These are phyloP conservation scores for Diaporthe sp. DNA, from an alignment of 2,329 filamentous ascomycete species.

Conservation along the genomic window DNA sequence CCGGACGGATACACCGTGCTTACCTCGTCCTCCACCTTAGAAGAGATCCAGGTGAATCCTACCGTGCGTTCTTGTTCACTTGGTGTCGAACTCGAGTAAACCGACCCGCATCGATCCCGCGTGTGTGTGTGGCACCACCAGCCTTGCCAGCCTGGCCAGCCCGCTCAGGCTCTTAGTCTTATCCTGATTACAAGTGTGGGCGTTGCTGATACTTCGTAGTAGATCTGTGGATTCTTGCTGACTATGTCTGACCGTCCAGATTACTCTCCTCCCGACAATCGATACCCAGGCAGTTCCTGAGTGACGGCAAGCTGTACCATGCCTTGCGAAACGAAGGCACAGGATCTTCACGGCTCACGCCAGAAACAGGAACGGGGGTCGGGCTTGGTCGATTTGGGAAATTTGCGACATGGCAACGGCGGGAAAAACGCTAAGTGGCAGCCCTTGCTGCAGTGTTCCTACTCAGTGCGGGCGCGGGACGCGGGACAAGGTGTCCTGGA, in stretches of 20 bases:
- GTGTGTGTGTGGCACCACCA: slow-evolving; percentile 7
- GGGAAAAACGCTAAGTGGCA: neutral
- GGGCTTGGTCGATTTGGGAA: slow-evolving; percentile 25
- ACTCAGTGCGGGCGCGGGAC: slow-evolving; percentile 3
- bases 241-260: neutral
- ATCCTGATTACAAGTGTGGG: neutral
- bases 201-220: too few relatives aligned
- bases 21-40: neutral
- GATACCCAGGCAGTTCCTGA: neutral
- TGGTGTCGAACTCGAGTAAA: neutral
- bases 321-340: neutral
- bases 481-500: neutral
- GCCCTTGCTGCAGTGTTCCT: neutral
- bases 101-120: neutral
- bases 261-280: neutral
- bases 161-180: neutral
- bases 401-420: slow-evolving; percentile 11
- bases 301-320: neutral
- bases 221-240: too few relatives aligned
- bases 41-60: neutral
- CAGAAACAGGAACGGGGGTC: slow-evolving; percentile 20
- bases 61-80: neutral
- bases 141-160: neutral
- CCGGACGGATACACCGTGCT: neutral
- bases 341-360: neutral